phyloP scores from a whole-genome alignment of 306 rosid genomes.

The Cicer arietinum region DNA sequence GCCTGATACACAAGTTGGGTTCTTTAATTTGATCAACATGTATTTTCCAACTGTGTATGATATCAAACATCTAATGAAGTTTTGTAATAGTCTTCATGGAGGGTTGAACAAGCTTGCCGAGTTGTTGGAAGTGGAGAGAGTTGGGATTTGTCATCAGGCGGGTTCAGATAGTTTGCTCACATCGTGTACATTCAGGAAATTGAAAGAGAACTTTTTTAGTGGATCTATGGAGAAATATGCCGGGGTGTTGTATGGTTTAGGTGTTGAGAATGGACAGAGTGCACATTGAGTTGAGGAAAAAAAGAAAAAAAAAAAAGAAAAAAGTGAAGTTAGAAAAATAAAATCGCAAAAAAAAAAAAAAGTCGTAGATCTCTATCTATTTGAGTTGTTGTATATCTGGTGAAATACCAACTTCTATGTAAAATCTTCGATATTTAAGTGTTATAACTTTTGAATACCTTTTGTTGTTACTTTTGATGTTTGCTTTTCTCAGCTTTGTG shows the following conservation, averaged over 20 bases:
- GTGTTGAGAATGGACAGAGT: conserved; percentile 57
- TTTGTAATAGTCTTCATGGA: conserved; percentile 56
- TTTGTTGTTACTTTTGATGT: conserved; percentile 17
- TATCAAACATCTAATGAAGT: conserved; percentile 59
- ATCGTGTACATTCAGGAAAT: conserved; percentile 55
- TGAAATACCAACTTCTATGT: conserved; percentile 42
- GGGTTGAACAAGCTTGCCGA: conserved; percentile 66
- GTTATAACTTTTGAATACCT: conserved; percentile 38
- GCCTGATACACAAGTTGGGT: conserved; percentile 56
- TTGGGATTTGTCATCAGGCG: conserved; percentile 61
- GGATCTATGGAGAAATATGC: conserved; percentile 64
- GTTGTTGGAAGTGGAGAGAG: conserved; percentile 60
- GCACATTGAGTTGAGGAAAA: conserved; percentile 30
- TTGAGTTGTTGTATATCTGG: conserved; percentile 44
- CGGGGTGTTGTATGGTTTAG: conserved; percentile 66
- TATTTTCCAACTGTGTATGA: conserved; percentile 57
- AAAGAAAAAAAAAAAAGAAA: not conserved
- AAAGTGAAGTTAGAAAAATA: conserved; percentile 29
- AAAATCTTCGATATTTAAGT: conserved; percentile 46
- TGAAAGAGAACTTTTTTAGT: conserved; percentile 61
- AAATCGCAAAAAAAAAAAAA: conserved; percentile 15
- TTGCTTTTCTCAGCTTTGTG: not conserved
- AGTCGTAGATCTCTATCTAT: conserved; percentile 40
- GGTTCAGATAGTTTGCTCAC: conserved; percentile 66
- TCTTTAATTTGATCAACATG: conserved; percentile 50